Evolutionary conservation across 1,284 basidiomycete species (phyloP).

Genomic region (Thecaphora frezii): DNA sequence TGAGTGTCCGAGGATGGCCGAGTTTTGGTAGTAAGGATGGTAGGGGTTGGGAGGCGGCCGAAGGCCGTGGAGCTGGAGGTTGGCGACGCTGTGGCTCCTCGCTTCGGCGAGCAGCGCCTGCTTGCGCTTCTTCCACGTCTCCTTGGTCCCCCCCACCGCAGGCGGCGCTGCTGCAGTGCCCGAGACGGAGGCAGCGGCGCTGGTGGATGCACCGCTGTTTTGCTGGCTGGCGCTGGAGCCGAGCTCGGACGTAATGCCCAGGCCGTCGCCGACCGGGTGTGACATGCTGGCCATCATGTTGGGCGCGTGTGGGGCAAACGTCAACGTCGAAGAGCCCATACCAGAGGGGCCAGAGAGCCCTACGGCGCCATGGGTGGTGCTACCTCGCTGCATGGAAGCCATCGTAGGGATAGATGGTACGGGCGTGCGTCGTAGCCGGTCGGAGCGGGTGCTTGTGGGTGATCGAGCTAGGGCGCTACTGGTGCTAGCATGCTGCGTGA

Average conservation of each 20-base stretch:
- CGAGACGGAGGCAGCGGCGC: too few relatives aligned
- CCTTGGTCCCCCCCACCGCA: conserved; percentile 29
- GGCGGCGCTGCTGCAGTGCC: conserved; percentile 1
- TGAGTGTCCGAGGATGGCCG: conserved; percentile 24
- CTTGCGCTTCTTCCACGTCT: conserved; percentile 45
- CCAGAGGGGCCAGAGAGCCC: background rate
- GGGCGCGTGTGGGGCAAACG: background rate
- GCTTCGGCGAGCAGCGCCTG: conserved; percentile 42
- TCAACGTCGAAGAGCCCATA: background rate
- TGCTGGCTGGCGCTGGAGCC: too few relatives aligned
- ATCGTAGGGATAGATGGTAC: background rate
- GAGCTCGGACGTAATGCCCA: background rate
- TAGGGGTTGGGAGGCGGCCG: conserved; percentile 36
- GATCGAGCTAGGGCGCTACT: too few relatives aligned
- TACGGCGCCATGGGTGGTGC: background rate
- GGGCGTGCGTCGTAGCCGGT: too few relatives aligned
- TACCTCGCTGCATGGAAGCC: background rate
- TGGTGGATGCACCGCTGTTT: too few relatives aligned
- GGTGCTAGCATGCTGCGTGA: too few relatives aligned
- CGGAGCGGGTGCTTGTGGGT: too few relatives aligned
- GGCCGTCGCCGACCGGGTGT: background rate
- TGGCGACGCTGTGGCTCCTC: conserved; percentile 40
- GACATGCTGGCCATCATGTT: background rate
- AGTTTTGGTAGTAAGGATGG: conserved; percentile 29
- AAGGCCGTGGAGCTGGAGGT: conserved; percentile 44